phyloP scores from a whole-genome alignment of 2,329 filamentous ascomycete genomes.

The Botrytis pseudocinerea region DNA sequence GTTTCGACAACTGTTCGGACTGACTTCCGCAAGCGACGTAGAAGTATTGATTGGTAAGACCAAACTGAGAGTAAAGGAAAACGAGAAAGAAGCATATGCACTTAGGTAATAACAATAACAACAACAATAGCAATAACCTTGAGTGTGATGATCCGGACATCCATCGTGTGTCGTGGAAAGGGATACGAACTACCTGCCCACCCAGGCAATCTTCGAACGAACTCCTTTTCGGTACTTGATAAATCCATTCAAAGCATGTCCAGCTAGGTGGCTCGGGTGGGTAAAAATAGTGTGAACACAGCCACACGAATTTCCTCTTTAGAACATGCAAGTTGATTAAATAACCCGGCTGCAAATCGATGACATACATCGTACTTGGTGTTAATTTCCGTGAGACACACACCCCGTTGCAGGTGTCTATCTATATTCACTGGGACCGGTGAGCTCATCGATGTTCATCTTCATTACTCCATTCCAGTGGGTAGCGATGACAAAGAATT shows the following conservation, averaged over 20 bases:
- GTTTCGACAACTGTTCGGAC: neutral
- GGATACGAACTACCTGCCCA: too few species aligned
- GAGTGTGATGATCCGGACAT: neutral
- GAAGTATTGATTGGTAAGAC: neutral
- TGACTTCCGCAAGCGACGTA: neutral
- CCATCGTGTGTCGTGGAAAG: neutral
- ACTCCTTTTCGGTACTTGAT: neutral
- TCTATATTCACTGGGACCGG: neutral
- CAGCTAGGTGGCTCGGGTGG: neutral
- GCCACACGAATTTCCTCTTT: slow-evolving; percentile 7
- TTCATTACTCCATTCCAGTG: neutral
- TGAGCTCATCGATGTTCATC: neutral
- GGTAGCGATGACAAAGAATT: neutral
- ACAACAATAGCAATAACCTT: neutral
- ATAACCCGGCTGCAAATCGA: neutral
- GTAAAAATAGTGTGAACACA: neutral
- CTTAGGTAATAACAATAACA: neutral
- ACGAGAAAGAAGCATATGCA: neutral
- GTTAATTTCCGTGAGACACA: neutral
- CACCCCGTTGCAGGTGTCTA: neutral
- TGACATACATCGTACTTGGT: neutral
- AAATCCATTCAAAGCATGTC: neutral
- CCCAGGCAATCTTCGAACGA: neutral
- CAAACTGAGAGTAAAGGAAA: neutral
- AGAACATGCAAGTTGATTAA: neutral